Evolutionary conservation across 306 rosid genomes (phyloP).

Genomic region (Astragalus glycyphyllos): DNA sequence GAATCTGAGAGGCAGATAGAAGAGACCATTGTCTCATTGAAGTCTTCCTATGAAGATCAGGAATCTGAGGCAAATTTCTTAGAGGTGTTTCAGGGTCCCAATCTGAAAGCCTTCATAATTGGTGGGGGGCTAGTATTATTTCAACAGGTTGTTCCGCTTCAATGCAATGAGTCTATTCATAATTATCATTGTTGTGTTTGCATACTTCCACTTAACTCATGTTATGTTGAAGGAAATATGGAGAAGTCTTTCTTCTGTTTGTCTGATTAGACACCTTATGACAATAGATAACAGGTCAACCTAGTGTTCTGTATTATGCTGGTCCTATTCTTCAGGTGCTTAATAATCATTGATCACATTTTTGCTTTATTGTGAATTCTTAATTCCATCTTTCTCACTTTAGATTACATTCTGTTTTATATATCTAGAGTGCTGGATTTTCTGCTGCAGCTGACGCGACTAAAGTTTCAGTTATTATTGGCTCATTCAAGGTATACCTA

Average conservation of each 20-base stretch:
- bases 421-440: slow-evolving; percentile 87
- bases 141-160: slow-evolving; percentile 76
- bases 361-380: slow-evolving; percentile 31
- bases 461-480: slow-evolving; percentile 90
- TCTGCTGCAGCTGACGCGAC: slow-evolving; percentile 96
- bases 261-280: slow-evolving; percentile 51
- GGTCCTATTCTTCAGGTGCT: slow-evolving; percentile 94
- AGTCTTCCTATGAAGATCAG: slow-evolving; percentile 73
- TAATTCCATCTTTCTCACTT: slow-evolving; percentile 39
- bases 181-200: slow-evolving; percentile 9
- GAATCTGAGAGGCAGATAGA: slow-evolving; percentile 85
- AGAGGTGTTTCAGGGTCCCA: slow-evolving; percentile 94
- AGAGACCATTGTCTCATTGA: slow-evolving; percentile 71
- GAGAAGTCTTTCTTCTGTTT: slow-evolving; percentile 34
- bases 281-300: slow-evolving; percentile 96
- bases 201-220: slow-evolving; percentile 32
- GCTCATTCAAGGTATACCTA: slow-evolving; percentile 79
- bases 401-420: slow-evolving; percentile 35
- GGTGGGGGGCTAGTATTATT: slow-evolving; percentile 95
- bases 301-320: slow-evolving; percentile 95
- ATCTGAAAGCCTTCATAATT: slow-evolving; percentile 84
- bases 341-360: slow-evolving; percentile 38
- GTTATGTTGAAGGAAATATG: slow-evolving; percentile 42
- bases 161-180: slow-evolving; percentile 21
- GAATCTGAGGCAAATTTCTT: slow-evolving; percentile 82